Percentiles rank a stretch among this genome's conserved stretches.
Conservation (phyloP, 306 rosid genomes). For the Nissolia schottii region DNA sequence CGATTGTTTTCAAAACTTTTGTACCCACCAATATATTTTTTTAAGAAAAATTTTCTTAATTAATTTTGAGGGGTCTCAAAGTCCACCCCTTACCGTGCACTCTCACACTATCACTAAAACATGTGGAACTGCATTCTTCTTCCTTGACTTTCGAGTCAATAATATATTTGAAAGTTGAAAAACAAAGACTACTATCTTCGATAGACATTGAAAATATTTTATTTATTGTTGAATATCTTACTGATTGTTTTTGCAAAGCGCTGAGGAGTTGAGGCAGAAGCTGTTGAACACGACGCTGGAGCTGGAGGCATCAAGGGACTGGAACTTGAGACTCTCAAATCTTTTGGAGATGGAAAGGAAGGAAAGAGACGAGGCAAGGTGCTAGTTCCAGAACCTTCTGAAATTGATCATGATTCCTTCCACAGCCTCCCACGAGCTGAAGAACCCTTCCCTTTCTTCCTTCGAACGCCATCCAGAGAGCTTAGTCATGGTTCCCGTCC, state of each 20-base stretch:
- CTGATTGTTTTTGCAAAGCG: conserved; percentile 35
- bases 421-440: conserved; percentile 15
- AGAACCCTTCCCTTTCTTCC: neutral
- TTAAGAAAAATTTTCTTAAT: neutral
- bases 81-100: neutral
- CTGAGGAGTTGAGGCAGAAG: conserved; percentile 48
- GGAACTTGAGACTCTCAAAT: conserved; percentile 20
- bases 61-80: too few relatives aligned
- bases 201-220: too few relatives aligned
- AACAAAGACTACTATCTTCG: too few relatives aligned
- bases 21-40: too few relatives aligned
- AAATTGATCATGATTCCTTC: conserved; percentile 19
- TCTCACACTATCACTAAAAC: neutral
- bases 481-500: conserved; percentile 23
- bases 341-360: conserved; percentile 36
- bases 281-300: conserved; percentile 33
- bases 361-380: conserved; percentile 67
- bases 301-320: too few relatives aligned
- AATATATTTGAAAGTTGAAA: too few relatives aligned
- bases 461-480: conserved; percentile 20
- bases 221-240: too few relatives aligned
- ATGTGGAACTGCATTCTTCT: neutral
- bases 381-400: conserved; percentile 39
- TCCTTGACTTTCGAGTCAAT: too few relatives aligned
- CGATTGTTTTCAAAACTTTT: neutral